Evolutionary conservation across 139 green algal genomes (phyloP).

Genomic region (Astrephomene gubernaculifera): DNA sequence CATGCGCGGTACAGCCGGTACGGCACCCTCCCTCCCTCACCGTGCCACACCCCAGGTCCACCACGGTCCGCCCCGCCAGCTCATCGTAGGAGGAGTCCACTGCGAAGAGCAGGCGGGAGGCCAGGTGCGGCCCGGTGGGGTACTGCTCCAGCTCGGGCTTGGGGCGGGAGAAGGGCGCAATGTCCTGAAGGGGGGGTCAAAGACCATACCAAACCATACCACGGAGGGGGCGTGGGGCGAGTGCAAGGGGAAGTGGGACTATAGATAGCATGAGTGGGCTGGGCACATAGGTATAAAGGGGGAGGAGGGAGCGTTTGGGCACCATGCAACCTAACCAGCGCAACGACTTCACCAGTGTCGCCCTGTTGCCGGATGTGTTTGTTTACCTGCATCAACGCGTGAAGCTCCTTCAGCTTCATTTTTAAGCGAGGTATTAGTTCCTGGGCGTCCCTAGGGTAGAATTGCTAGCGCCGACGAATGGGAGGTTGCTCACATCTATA

Average conservation of each 20-base stretch:
- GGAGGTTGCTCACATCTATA: too few species aligned
- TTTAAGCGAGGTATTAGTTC: too few species aligned
- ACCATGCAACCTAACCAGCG: too few species aligned
- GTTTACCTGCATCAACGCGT: conserved; percentile 80
- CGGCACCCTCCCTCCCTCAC: too few species aligned
- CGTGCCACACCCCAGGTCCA: conserved; percentile 93
- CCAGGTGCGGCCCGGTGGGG: conserved; percentile 88
- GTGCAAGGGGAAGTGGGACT: not conserved
- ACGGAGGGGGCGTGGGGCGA: not conserved
- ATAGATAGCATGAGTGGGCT: not conserved
- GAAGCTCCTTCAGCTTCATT: conserved; percentile 91
- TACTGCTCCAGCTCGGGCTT: conserved; percentile 97
- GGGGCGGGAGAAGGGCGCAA: conserved; percentile 78
- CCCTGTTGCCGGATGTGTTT: not conserved
- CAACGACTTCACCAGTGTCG: not conserved
- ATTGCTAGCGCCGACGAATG: too few species aligned
- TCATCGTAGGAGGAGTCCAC: conserved; percentile 82
- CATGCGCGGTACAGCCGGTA: too few species aligned
- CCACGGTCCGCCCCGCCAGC: conserved; percentile 78
- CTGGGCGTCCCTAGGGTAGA: too few species aligned
- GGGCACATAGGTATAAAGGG: not conserved
- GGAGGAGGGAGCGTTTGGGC: not conserved
- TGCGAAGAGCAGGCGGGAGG: conserved; percentile 86
- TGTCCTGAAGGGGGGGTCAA: conserved; percentile 69
- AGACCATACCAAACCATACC: too few species aligned